Base-by-base conservation (phyloP, 106 monocot species). In the Amphibolis antarctica region DNA sequence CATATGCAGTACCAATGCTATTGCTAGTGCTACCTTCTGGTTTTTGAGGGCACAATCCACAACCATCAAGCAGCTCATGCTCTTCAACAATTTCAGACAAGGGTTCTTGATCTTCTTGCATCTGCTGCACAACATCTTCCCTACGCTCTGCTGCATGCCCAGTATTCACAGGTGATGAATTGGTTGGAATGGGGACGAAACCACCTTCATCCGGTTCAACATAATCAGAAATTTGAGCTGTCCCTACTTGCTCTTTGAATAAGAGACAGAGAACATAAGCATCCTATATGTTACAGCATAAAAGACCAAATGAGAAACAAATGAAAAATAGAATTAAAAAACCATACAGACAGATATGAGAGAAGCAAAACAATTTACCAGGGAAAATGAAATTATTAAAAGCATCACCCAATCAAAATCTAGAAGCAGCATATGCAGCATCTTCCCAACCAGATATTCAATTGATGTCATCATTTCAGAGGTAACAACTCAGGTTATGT, bases 191-290 rank as follows among this genome's bases (percentile, higher is more conserved):
- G 43, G 78, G 78, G 63, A 81, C 72, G 0, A 48, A 42, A 17
- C 59, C 72, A 59, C 65, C 26, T 30, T 23, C 68, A 61, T 69
- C 78, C 0, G 44, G 46, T 28, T 71, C 76, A 64, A 67, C 65
- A 52, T 26, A 30, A 42, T 28, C 63, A 44, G 66, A 17, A 61
- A 28, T 36, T 7, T 10, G 47, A 55, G 24, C 15, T 46, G 52
- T 82, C 50, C 72, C 86, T 45, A 77, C 82, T 24, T 55, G 56
- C 42, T 82, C 80, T 53, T 69, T 77, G 75, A 82, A 82, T 46
- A 86, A 69, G 9, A 77, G 79, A 46, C 75, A 86, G 69, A 86
- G 77, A 44, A 86, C 86, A 77, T 72, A 86, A 0, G 72, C 42
- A 59, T 70, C 82, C 86, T 81, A 26, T 7, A 65, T 14, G 43